Conservation (phyloP, 2,329 filamentous ascomycete species). For the Epichloe uncinata region DNA sequence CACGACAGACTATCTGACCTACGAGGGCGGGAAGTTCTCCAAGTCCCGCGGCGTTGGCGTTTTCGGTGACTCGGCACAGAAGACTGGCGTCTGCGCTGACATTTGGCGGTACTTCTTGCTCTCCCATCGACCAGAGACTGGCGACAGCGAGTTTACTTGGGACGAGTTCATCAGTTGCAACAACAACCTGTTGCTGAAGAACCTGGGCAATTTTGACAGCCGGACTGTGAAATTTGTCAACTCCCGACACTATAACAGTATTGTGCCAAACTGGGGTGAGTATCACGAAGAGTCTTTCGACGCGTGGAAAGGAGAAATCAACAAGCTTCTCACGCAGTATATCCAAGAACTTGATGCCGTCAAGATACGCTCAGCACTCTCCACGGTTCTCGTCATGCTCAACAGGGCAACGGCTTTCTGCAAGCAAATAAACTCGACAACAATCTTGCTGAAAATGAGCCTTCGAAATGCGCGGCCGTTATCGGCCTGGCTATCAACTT, state of each 20-base stretch:
- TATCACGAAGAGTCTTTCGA: conserved; percentile 2
- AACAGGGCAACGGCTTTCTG: conserved; percentile 41
- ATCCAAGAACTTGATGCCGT: conserved; percentile 5
- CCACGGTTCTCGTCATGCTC: conserved; percentile 1
- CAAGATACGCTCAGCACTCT: conserved; percentile 1
- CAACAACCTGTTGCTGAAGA: conserved; percentile 56
- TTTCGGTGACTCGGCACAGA: conserved; percentile 69
- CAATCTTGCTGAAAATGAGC: conserved; percentile 29
- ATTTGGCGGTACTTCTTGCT: conserved; percentile 81
- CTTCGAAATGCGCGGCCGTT: conserved; percentile 29
- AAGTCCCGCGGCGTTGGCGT: conserved; percentile 73
- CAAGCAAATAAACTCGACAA: conserved; percentile 28
- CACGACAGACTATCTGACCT: conserved; percentile 64
- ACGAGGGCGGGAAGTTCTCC: conserved; percentile 69
- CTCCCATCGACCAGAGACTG: conserved; percentile 61
- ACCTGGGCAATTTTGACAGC: conserved; percentile 49
- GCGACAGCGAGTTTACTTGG: conserved; percentile 74
- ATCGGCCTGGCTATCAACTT: conserved; percentile 61
- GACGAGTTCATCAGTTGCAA: conserved; percentile 56
- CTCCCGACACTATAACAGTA: conserved; percentile 31
- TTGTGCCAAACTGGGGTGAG: conserved; percentile 28
- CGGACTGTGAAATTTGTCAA: conserved; percentile 49
- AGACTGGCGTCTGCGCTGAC: conserved; percentile 61
- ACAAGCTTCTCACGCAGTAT: conserved; percentile 4
- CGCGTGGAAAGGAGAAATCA: not conserved